Base-by-base conservation (phyloP, 83 land plant species). In the Picea abies region DNA sequence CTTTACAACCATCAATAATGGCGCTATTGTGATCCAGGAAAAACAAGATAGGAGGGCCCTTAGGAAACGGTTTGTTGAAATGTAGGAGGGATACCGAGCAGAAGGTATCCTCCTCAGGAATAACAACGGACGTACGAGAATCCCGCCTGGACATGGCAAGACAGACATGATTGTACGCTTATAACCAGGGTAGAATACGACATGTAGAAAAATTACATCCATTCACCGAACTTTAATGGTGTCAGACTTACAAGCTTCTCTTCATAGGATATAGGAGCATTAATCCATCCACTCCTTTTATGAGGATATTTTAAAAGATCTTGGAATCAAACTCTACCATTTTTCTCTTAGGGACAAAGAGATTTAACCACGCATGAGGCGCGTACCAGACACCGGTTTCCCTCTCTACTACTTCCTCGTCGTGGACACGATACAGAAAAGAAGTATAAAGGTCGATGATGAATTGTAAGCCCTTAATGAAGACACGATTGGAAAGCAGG, bases 301-400 rank as follows among this genome's bases (percentile, higher is more conserved):
- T 23, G 4, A 80, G 78, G 56, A 83, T 10, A 4, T 60, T 63
- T 26, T 72, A 17, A 29, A 88, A 85, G 16, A 86, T 64, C 3
- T 68, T 19, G 0, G 10, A 25, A 49, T 86, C 80, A 62, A 88
- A 88, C 9, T 66, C 49, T 29, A 44, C 7, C 29, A 94, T 85
- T 86, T 88, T 79, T 0, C 77, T 8, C 58, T 87, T 88, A 0
- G 95, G 86, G 1, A 94, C 84, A 73, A 92, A 81, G 11, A 94
- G 35, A 81, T 91, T 92, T 7, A 94, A 81, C 97, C 97, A 94
- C 2, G 95, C 93, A 84, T 94, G 97, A 11, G 97, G 93, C n/a
- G 89, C 82, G 32, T 89, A 85, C 97, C 97, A 94, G 6, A 86
- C 79, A n/a, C 97, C 97, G 69, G 56, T 87, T 29, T 81, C 88